Conservation (phyloP, 1,284 basidiomycete species). For the Grifola frondosa region DNA sequence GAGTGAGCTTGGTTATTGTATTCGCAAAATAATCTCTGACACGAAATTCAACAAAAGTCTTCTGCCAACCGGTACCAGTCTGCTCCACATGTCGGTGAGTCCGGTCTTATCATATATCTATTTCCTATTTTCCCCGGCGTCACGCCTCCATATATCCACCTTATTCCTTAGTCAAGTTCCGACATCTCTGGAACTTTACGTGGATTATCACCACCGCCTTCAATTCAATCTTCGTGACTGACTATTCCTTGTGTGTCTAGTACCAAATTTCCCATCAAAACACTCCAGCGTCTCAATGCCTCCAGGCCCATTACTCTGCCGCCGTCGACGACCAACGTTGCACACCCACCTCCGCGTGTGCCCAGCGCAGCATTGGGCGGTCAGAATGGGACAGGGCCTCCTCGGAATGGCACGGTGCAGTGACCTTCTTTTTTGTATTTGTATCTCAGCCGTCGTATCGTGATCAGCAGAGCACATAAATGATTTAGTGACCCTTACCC, state of each 20-base stretch:
- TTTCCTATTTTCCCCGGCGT: background rate
- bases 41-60: conserved; percentile 35
- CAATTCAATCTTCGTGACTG: background rate
- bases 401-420: no score
- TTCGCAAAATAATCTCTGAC: background rate
- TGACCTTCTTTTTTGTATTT: no score
- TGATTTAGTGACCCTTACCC: no score
- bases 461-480: no score
- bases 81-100: conserved; percentile 88
- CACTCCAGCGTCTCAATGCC: conserved; percentile 76
- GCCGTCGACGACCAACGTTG: no score
- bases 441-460: no score
- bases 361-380: no score
- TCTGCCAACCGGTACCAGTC: conserved; percentile 89
- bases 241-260: conserved; percentile 37
- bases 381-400: no score
- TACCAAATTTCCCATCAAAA: conserved; percentile 92
- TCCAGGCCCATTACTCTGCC: conserved; percentile 39
- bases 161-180: background rate
- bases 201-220: background rate
- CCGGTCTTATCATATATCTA: conserved; percentile 8
- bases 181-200: conserved; percentile 2
- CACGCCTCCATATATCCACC: conserved; percentile 4
- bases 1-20: conserved; percentile 54
- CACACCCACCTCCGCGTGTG: no score